phyloP scores from a whole-genome alignment of 2,329 filamentous ascomycete species.

The Alternaria ethzedia region DNA sequence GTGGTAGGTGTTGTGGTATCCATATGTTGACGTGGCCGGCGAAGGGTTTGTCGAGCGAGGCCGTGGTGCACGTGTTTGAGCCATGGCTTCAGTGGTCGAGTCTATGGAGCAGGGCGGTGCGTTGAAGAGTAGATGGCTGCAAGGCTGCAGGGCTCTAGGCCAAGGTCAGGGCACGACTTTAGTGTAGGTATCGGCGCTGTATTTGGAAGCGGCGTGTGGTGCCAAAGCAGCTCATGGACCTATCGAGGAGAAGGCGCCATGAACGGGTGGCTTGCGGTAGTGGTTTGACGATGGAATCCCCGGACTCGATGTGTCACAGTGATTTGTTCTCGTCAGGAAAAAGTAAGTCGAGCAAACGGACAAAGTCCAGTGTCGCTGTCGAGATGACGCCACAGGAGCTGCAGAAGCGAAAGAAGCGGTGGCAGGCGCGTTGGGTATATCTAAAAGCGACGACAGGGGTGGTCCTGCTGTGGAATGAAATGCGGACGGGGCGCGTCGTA shows the following conservation, averaged over 20 bases:
- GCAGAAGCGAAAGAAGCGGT: neutral
- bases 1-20: conserved; percentile 53
- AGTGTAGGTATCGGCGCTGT: conserved; percentile 3
- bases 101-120: conserved; percentile 6
- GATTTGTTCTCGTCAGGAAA: conserved; percentile 9
- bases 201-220: neutral
- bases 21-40: conserved; percentile 41
- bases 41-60: conserved; percentile 25
- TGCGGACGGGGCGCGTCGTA: conserved; percentile 13
- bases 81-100: conserved; percentile 6
- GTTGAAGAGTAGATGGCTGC: neutral
- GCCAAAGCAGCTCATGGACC: conserved; percentile 18
- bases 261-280: conserved; percentile 19
- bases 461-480: conserved; percentile 11
- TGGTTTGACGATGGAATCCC: conserved; percentile 18
- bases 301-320: conserved; percentile 6
- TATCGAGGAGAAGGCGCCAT: conserved; percentile 7
- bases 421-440: conserved; percentile 7
- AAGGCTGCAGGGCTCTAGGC: neutral
- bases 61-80: conserved; percentile 15
- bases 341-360: conserved; percentile 6
- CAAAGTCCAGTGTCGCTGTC: neutral
- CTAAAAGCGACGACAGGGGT: conserved; percentile 7
- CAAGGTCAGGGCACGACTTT: neutral
- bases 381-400: neutral